Base-by-base conservation (phyloP, 768 basidiomycete genomes). In the Basidioascus undulatus region DNA sequence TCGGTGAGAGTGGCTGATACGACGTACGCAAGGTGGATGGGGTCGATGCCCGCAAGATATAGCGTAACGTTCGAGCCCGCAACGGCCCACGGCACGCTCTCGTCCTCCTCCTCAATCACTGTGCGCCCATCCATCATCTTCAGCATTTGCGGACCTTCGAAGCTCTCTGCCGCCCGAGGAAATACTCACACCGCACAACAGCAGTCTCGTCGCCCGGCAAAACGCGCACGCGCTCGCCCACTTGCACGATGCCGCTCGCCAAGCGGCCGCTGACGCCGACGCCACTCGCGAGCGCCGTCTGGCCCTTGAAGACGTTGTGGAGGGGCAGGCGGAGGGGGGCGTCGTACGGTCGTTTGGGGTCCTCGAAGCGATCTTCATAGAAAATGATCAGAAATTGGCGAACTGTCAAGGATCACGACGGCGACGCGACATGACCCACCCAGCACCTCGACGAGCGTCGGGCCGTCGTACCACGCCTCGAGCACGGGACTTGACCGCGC, bases 271-370 rank as follows among this genome's bases (percentile, higher is more conserved):
- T 69, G 0, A 94, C 71, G 0, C 73, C 78, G 5, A 70, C 71
- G n/a, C 65, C 66, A 2, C 61, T 60, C 1, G 62, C 59, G 2
- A 77, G 70, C 3, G 79, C 71, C 13, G 74, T 71, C 52, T 76
- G 75, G 4, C 80, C 78, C 57, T 76, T 87, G 66, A 89, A 96
- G 4, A 96, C 81, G 55, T 98, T 96, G 11, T 84, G 78, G 18
- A 96, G 70, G 0, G 92, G 92, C 34, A 94, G 65, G 28, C 92
- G 71, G 19, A 89, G 57, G 0, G 87, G 75, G 0, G 71, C 65
- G 3, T 66, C 63, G 35, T 87, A 72, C 39, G 84, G 76, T 35
- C 87, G 66, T 7, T 61, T 52, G 0, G 87, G 87, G 0, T 84
- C 80, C 44, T 80, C 77, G 32, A 92, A 59, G 44, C 66, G 60